These are phyloP conservation scores for Gentiana dahurica DNA, from an alignment of 257 asterid species.

Conservation along the genomic window DNA sequence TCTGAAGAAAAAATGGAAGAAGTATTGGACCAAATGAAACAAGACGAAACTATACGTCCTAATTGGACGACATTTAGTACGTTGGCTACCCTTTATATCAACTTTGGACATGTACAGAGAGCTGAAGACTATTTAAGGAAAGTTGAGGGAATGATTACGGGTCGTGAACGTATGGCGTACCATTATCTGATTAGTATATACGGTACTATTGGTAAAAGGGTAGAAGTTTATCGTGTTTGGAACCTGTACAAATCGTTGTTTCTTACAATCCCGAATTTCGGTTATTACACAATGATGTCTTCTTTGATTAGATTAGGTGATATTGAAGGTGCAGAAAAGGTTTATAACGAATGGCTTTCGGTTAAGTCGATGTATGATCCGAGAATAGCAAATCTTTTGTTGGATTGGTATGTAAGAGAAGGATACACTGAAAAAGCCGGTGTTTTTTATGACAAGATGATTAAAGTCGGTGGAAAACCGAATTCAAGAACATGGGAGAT, in stretches of 20 bases:
- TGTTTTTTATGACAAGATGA: constrained; percentile 54
- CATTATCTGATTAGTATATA: constrained; percentile 75
- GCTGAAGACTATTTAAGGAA: constrained; percentile 52
- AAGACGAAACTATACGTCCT: constrained; percentile 44
- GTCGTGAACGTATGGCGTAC: constrained; percentile 58
- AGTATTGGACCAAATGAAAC: constrained; percentile 52
- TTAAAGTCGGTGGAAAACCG: constrained; percentile 60
- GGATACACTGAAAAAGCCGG: constrained; percentile 44
- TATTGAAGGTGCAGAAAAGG: constrained; percentile 60
- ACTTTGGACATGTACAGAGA: constrained; percentile 39
- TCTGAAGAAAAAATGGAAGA: constrained; percentile 61
- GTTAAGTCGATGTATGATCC: constrained; percentile 53
- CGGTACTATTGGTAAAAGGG: constrained; percentile 57
- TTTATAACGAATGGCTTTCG: constrained; percentile 72
- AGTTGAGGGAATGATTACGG: constrained; percentile 54
- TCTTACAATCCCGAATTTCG: constrained; percentile 46
- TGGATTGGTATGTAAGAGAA: constrained; percentile 51
- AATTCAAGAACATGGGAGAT: constrained; percentile 84
- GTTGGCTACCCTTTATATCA: constrained; percentile 68
- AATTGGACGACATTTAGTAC: constrained; percentile 88
- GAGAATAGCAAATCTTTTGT: constrained; percentile 60
- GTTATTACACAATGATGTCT: constrained; percentile 60
- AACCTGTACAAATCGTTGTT: constrained; percentile 51
- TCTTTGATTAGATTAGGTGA: constrained; percentile 57
- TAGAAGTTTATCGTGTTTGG: constrained; percentile 78